Conservation (phyloP, 768 basidiomycete species). For the Infundibulicybe gibba region DNA sequence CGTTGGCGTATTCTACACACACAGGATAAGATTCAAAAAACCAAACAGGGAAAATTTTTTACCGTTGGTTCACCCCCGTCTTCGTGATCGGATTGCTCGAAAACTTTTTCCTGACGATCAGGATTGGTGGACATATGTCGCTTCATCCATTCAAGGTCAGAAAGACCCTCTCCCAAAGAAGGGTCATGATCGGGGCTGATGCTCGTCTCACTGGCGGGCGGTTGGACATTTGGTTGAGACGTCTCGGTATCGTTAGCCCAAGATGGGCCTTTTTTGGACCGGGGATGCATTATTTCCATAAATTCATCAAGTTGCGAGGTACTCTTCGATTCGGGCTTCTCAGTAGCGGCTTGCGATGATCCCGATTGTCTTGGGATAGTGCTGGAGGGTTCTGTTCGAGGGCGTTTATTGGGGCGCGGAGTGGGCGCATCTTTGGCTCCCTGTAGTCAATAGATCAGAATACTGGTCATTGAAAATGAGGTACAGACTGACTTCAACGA, state of each 20-base stretch:
- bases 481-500: conserved; percentile 65
- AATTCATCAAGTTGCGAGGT: conserved; percentile 59
- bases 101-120: conserved; percentile 42
- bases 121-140: conserved; percentile 52
- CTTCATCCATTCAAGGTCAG: conserved; percentile 77
- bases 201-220: conserved; percentile 1
- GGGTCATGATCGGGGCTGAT: conserved; percentile 14
- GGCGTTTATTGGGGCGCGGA: conserved; percentile 69
- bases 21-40: not conserved
- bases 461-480: conserved; percentile 3
- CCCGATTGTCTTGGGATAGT: conserved; percentile 12
- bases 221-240: conserved; percentile 9
- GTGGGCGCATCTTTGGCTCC: conserved; percentile 65
- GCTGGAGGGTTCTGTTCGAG: conserved; percentile 37
- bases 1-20: conserved; percentile 7
- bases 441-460: conserved; percentile 27
- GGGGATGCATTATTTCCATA: conserved; percentile 71
- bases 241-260: conserved; percentile 55
- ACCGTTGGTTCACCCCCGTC: conserved; percentile 13
- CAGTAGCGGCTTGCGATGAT: conserved; percentile 5
- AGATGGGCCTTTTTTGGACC: conserved; percentile 50
- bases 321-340: conserved; percentile 18
- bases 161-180: conserved; percentile 34
- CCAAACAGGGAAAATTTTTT: not conserved
- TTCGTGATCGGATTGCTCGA: conserved; percentile 63